These are phyloP conservation scores for Eleusine indica DNA, from an alignment of 176 grass and related monocot species.

Conservation along the genomic window DNA sequence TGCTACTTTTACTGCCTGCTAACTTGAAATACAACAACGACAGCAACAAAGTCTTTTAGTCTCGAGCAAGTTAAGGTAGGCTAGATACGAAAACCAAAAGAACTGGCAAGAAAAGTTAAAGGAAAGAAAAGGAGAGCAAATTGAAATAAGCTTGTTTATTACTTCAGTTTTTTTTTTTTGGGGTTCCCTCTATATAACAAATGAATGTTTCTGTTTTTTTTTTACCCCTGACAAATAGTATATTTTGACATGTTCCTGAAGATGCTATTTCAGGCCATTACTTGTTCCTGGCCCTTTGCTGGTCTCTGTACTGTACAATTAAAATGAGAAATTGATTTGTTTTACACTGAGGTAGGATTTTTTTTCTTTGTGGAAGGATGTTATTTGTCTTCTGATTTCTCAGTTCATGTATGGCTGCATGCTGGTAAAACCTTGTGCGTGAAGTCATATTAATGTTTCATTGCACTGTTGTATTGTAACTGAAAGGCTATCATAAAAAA, in stretches of 20 bases:
- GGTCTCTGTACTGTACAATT: neutral
- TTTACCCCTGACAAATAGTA: neutral
- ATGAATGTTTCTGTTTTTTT: constrained; percentile 22
- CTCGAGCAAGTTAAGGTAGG: neutral
- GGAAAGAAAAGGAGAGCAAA: neutral
- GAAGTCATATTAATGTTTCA: neutral
- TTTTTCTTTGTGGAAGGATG: neutral
- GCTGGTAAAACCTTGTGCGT: neutral
- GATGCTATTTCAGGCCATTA: neutral
- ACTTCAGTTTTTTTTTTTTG: neutral
- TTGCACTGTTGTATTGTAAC: neutral
- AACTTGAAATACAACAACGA: neutral
- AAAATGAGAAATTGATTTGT: neutral
- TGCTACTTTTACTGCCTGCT: neutral
- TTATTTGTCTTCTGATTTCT: constrained; percentile 14
- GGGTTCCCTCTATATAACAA: neutral
- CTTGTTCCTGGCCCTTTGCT: constrained; percentile 11
- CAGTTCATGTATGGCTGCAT: constrained; percentile 4
- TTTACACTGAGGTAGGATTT: neutral
- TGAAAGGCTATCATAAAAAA: neutral
- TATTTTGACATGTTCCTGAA: constrained; percentile 17
- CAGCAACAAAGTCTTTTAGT: neutral
- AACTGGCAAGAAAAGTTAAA: neutral
- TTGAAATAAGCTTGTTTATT: constrained; percentile 17
- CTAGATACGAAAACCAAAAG: neutral